These are phyloP conservation scores for cucumber (Cucumis sativus) DNA, from an alignment of 306 rosid genomes.

Conservation along the genomic window Cucumber_9930_V3 NC_026656.2:15077001-15077500, in stretches of 20 bases:
- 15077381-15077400: not conserved
- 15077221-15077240: too few relatives aligned
- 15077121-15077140: too few relatives aligned
- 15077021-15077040: too few relatives aligned
- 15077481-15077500: not conserved
- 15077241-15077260: not conserved
- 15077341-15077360: not conserved
- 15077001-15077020: too few relatives aligned
- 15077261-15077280: not conserved
- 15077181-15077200: too few relatives aligned
- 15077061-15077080: too few relatives aligned
- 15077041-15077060: too few relatives aligned
- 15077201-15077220: too few relatives aligned
- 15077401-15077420: not conserved
- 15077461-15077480: not conserved
- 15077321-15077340: not conserved
- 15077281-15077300: not conserved
- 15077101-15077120: too few relatives aligned
- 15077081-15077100: too few relatives aligned
- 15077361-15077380: not conserved
- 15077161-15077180: too few relatives aligned
- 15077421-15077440: slow-evolving; percentile 68
- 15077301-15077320: not conserved
- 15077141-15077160: too few relatives aligned
- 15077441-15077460: slow-evolving; percentile 95